Evolutionary conservation across 2,329 filamentous ascomycete genomes (phyloP), one percentile per base, ranked within the genome.

Genomic region (Talaromyces rugulosus): DNA sequence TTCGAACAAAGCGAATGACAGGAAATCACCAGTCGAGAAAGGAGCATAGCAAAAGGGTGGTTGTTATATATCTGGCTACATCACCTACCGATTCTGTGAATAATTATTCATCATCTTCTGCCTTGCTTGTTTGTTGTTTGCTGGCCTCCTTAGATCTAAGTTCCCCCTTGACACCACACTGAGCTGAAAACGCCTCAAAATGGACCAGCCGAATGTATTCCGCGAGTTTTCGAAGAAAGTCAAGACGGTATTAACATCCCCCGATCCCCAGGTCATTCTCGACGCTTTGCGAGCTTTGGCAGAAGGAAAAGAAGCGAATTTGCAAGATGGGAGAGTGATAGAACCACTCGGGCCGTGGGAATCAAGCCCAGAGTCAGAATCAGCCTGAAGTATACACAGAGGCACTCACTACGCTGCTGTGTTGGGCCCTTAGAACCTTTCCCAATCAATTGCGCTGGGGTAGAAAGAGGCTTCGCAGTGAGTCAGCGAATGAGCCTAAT

Each of bases 181-280:
- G 23, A 23, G 23, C 23, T 2, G 23, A 23, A 23, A 23, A 23
- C 23, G 23, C 23, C 23, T 23, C 23, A 51, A 55, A 57, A 52
- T 40, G 59, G 59, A 52, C 23, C 23, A 23, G 23, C 23, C 23
- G 23, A 23, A 23, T 23, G 18, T 40, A 23, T 56, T 56, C 11
- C 33, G 40, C 36, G 53, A 52, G 40, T 61, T 61, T 28, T 56
- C 44, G 23, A 53, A 56, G 42, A 61, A 42, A 34, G n/a, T 56
- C 33, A 31, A 56, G 23, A 27, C 18, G 33, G 30, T 56, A 44
- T 27, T 56, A 56, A 16, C 33, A 56, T 56, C 5, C 33, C 54
- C 33, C 14, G 51, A 54, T 16, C 51, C 51, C 51, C 51, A 30
- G 51, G 16, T 14, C 40, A 42, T 58, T 50, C 56, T 58, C 2